phyloP scores from a whole-genome alignment of 306 rosid genomes.

The Lagenaria siceraria region DNA sequence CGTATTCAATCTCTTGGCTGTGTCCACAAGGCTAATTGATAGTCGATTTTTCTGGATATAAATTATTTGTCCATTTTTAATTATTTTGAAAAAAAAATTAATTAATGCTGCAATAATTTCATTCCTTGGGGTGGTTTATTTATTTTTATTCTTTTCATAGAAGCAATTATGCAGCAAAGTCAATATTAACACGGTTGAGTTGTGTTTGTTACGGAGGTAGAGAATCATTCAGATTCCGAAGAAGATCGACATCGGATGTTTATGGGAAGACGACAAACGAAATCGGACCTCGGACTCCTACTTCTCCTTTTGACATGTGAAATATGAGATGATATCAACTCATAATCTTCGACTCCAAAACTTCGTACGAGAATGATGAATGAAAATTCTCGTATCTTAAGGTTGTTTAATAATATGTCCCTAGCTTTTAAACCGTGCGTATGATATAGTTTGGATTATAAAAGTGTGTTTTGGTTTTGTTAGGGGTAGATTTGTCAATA shows the following conservation, averaged over 20 bases:
- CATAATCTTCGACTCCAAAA: not conserved
- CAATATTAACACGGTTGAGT: not conserved
- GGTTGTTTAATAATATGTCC: not conserved
- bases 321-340: not conserved
- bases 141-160: no score
- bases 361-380: not conserved
- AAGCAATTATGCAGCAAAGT: not conserved
- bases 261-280: not conserved
- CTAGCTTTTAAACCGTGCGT: not conserved
- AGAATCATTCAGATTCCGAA: slow-evolving; percentile 9
- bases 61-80: no score
- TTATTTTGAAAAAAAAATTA: no score
- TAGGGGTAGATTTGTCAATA: no score
- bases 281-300: not conserved
- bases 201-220: not conserved
- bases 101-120: no score
- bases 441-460: no score
- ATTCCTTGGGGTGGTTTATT: no score
- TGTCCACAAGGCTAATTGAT: no score
- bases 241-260: slow-evolving; percentile 2
- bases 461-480: no score
- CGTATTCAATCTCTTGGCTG: no score
- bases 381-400: not conserved
- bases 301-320: slow-evolving; percentile 12
- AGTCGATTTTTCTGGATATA: no score